Percentiles rank a stretch among this genome's conserved stretches.
Evolutionary conservation across 148 eudicot genomes (phyloP).

Genomic region (Beta vulgaris): DNA sequence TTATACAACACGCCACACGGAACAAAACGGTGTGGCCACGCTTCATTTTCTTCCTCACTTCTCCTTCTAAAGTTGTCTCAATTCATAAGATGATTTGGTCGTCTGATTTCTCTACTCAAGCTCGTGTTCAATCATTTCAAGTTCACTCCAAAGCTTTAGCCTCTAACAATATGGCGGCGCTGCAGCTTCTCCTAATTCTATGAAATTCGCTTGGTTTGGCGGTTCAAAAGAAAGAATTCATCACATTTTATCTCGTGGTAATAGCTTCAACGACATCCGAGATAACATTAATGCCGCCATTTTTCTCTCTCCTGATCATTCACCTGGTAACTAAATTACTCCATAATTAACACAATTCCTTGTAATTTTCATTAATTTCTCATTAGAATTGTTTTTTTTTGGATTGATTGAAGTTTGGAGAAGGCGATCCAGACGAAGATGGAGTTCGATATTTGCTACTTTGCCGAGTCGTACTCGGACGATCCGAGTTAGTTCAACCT

Average conservation of each 20-base stretch:
- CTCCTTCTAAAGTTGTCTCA: conserved; percentile 31
- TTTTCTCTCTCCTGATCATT: conserved; percentile 53
- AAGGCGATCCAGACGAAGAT: conserved; percentile 31
- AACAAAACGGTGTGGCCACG: too few species aligned
- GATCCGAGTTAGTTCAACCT: conserved; percentile 26
- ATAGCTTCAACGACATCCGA: conserved; percentile 29
- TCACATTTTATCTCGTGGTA: conserved; percentile 51
- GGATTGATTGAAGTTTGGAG: conserved; percentile 28
- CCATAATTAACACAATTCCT: not conserved
- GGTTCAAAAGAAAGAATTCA: conserved; percentile 40
- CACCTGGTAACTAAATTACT: conserved; percentile 46
- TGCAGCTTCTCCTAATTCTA: conserved; percentile 8
- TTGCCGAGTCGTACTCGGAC: conserved; percentile 50
- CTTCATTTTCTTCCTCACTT: too few species aligned
- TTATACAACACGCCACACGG: too few species aligned
- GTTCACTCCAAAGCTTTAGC: conserved; percentile 40
- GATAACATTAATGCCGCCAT: conserved; percentile 39
- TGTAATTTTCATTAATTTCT: not conserved
- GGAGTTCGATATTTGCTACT: conserved; percentile 45
- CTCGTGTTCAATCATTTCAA: conserved; percentile 42
- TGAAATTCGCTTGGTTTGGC: conserved; percentile 80
- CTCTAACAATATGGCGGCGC: conserved; percentile 16
- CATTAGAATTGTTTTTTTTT: not conserved
- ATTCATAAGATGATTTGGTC: conserved; percentile 42
- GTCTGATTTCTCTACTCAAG: conserved; percentile 30